These are phyloP conservation scores for Aspergillus tamarii DNA, from an alignment of 2,329 filamentous ascomycete species.

Conservation along the genomic window DNA sequence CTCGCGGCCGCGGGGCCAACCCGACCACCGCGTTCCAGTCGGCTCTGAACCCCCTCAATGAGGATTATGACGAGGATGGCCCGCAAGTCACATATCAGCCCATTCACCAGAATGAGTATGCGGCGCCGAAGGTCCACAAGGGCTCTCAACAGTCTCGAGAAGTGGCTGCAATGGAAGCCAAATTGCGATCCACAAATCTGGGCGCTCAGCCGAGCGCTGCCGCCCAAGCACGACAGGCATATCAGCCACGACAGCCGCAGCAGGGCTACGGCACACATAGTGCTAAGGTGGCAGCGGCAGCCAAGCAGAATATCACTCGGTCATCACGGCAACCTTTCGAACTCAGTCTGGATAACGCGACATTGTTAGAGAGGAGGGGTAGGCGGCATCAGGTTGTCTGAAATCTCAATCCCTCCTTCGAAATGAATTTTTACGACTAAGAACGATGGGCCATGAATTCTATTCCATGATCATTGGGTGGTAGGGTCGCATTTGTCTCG, in stretches of 20 bases:
- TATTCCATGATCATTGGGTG: constrained; percentile 10
- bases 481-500: constrained; percentile 12
- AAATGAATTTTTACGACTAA: constrained; percentile 9
- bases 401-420: neutral
- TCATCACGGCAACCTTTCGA: constrained; percentile 84
- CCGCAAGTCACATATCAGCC: constrained; percentile 29
- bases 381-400: constrained; percentile 42
- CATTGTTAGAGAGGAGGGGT: constrained; percentile 74
- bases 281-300: constrained; percentile 78
- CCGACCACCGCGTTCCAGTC: constrained; percentile 61
- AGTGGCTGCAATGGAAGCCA: constrained; percentile 79
- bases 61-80: constrained; percentile 66
- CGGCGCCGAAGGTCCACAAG: constrained; percentile 70
- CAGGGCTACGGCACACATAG: constrained; percentile 88
- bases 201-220: constrained; percentile 56
- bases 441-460: constrained; percentile 12
- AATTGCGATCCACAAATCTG: constrained; percentile 82
- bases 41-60: constrained; percentile 66
- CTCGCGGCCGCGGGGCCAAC: constrained; percentile 64
- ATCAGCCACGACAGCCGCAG: constrained; percentile 51
- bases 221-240: constrained; percentile 62
- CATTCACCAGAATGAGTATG: constrained; percentile 34
- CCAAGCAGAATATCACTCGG: constrained; percentile 75
- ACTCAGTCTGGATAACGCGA: constrained; percentile 87
- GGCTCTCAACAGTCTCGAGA: constrained; percentile 56